Evolutionary conservation across 2,329 filamentous ascomycete genomes (phyloP), one percentile per base, ranked within the genome.

Genomic region (Curvularia sp.): DNA sequence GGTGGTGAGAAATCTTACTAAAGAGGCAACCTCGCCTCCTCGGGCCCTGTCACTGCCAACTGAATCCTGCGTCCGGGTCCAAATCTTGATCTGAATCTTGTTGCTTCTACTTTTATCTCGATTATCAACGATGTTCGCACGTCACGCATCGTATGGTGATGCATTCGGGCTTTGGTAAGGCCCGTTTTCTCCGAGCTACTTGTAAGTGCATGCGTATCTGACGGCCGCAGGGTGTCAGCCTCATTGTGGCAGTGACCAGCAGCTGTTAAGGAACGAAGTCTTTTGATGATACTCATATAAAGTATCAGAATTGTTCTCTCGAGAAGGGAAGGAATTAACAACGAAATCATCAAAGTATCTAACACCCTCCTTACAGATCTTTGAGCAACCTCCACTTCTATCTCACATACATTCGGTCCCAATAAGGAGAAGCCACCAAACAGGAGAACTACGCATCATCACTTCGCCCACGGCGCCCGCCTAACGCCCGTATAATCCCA

Each of bases 231-330:
- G 45, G 45, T 38, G 54, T 64, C 49, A 62, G 57, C 63, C 47
- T 46, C 46, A 60, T 57, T 57, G 63, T 64, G 63, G 63, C 64
- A 58, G 64, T 66, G 62, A 60, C 25, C 27, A 18, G 52, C 42
- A 38, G 51, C n/a, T 18, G 49, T 46, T n/a, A 18, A 47, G 41
- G 34, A 59, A 36, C 46, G 45, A 32, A 28, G 30, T 55, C 23
- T 49, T 57, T 27, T 49, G 12, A 30, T 19, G 19, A 32, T 46
- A 21, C 21, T 36, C 53, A 61, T 65, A 61, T 63, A 63, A 62
- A 57, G 49, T 43, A 46, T 50, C 32, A 53, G 28, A 41, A 9
- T 27, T 47, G 27, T 34, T 58, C 56, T 53, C 39, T 51, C 25
- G 34, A 30, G 10, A 43, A n/a, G 46, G n/a, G n/a, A 12, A 48